Evolutionary conservation across 148 eudicot species (phyloP), one percentile per base, ranked within the genome.

Genomic region (Chenopodium album): DNA sequence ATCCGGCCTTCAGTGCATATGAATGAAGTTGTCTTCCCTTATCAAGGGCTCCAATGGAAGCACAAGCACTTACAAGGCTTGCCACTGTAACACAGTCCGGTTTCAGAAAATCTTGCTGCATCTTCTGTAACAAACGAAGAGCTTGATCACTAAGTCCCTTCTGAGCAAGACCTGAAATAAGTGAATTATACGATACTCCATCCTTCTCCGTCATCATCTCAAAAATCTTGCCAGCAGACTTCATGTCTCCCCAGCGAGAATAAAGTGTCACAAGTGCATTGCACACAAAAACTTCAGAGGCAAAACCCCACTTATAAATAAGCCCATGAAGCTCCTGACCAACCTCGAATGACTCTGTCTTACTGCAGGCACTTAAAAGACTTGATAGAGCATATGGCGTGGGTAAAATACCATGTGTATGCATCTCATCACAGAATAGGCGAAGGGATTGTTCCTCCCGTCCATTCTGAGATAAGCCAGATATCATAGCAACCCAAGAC

Each of bases 401-500:
- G 41, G 94, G 99, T 19, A 81, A 67, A 64, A 90, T 80, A 67
- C 93, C 98, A 26, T 84, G 76, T 17, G 69, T 75, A 77, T 89
- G 92, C 97, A 94, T 96, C 84, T 92, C 95, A 63, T 66, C 47
- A 65, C 86, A 79, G 78, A 94, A 96, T 73, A 96, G 84, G 54
- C 72, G 81, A 59, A 92, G 86, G 32, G 88, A 86, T 79, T 94
- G 89, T 74, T 88, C 84, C 80, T 92, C 97, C 52, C 60, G 84
- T 56, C 89, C 89, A 84, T 89, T 96, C 48, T 84, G 87, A 76
- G 98, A 91, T 66, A 94, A 89, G 56, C 98, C 98, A 66, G 98
- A 96, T 81, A 96, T 89, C 90, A 96, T 92, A 79, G 98, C 95
- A 84, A 94, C 97, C 98, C 98, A 96, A 59, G 99, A 88, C 22